phyloP scores from a whole-genome alignment of 2,329 filamentous ascomycete species.

The Aciculosporium take region DNA sequence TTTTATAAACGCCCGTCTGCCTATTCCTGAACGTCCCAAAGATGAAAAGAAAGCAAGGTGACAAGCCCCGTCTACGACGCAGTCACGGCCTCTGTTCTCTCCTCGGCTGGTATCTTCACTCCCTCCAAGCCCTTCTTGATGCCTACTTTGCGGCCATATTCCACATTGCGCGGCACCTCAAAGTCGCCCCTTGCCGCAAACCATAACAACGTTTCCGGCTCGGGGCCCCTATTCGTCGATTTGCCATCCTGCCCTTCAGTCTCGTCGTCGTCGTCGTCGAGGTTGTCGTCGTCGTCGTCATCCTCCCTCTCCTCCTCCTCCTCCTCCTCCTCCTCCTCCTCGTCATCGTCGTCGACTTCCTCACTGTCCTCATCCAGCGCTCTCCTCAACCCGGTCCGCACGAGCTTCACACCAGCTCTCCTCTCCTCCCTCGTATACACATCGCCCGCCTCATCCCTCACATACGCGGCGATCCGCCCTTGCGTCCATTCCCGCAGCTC shows the following conservation, averaged over 20 bases:
- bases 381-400: slow-evolving; percentile 55
- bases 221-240: slow-evolving; percentile 19
- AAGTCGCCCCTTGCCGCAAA: slow-evolving; percentile 30
- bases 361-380: slow-evolving; percentile 35
- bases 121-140: slow-evolving; percentile 20
- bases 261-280: background rate
- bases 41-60: background rate
- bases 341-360: slow-evolving; percentile 45
- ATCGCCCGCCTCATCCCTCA: slow-evolving; percentile 34
- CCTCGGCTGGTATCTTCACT: slow-evolving; percentile 18
- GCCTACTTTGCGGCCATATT: slow-evolving; percentile 24
- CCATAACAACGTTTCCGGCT: slow-evolving; percentile 35
- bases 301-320: slow-evolving; percentile 14
- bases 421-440: slow-evolving; percentile 61
- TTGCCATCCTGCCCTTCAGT: slow-evolving; percentile 11
- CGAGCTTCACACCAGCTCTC: slow-evolving; percentile 49
- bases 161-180: slow-evolving; percentile 30
- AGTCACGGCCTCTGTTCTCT: slow-evolving; percentile 7
- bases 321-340: slow-evolving; percentile 38
- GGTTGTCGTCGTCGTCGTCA: slow-evolving; percentile 1
- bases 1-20: no score
- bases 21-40: background rate
- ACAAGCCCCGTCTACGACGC: slow-evolving; percentile 7
- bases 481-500: slow-evolving; percentile 28
- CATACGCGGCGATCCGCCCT: slow-evolving; percentile 26